Evolutionary conservation across 345 rosid genomes (phyloP), one percentile per base, ranked within the genome.

Genomic region (Acer negundo): DNA sequence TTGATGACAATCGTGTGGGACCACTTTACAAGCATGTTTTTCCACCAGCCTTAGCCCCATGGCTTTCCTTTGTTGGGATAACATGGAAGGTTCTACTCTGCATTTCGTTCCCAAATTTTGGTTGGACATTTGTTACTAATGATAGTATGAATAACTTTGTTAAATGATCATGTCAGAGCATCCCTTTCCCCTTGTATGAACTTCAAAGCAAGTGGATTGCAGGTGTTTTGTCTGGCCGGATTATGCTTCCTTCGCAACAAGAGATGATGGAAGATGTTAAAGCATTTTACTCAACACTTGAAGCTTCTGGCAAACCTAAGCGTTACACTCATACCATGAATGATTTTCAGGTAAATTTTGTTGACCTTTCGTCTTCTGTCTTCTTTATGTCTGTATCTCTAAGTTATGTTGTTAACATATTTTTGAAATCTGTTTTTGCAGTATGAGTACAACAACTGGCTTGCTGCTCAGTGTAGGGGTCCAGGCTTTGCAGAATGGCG

Each of bases 131-230:
- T 44, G 12, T 84, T 19, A 42, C 13, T 4, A 10, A 20, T 62
- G 44, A 72, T 67, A 13, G 58, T 59, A 11, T 58, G 24, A 10
- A 7, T 70, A 23, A n/a, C 44, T 20, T 67, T 17, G 28, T 38
- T 19, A 1, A 17, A 24, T 68, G 78, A 75, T 12, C 72, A 69
- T 58, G 20, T 66, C 80, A 95, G 97, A 75, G 83, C 79, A 26
- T 67, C 63, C 97, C 97, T 5, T 95, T 93, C 73, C 88, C 84
- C 31, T 19, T 89, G 81, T 87, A 64, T 80, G 97, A 93, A 85
- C 80, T 85, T 16, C 98, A 95, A 87, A 90, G 93, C 92, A 90
- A 89, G 84, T 95, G 97, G 99, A 85, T 95, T 69, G 93, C 98
- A 0, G 90, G 94, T 73, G 85, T 82, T 77, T 83, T 95, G 77